Evolutionary conservation across 2,329 filamentous ascomycete genomes (phyloP), one percentile per base, ranked within the genome.

Genomic region (Ophiostoma tasmaniense): DNA sequence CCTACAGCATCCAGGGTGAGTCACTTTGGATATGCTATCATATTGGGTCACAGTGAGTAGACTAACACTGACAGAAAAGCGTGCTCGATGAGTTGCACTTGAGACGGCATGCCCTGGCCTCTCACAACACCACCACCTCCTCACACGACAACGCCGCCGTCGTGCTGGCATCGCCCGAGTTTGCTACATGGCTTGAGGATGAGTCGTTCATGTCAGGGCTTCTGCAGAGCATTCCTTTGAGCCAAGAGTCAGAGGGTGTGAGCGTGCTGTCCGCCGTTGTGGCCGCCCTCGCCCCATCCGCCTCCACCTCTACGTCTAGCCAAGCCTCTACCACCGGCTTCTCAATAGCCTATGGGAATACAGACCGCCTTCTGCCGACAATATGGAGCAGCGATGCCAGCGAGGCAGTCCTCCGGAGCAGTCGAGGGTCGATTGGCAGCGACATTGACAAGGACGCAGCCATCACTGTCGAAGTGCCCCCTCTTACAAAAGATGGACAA

Each of bases 241-340:
- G 10, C 55, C 14, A 28, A 61, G 55, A 62, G 28, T n/a, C 61
- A 14, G 30, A 64, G 17, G 11, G 64, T 25, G 55, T 86, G 42
- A 78, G 83, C 71, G 77, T 88, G 8, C 72, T 89, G 17, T 79
- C 79, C 30, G 87, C 83, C 14, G 82, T 87, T 4, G 82, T 87
- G 35, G 87, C 89, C 74, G 80, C 82, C 10, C 76, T 89, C 39
- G 76, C 80, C 28, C 80, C 81, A 10, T 73, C 64, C 5, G 8
- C 39, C 3, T 17, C 42, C 8, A 45, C 14, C 20, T 14, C 10
- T 6, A 45, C 22, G 2, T 3, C 17, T n/a, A 22, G 75, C 2
- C 71, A 72, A 6, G 70, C 35, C 2, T 52, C 66, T 11, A 50
- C 78, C 7, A 75, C 78, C 10, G 85, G 85, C 7, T 76, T 88